Evolutionary conservation across 805 yeast genomes (phyloP).

Genomic region (Wickerhamiella cacticola): DNA sequence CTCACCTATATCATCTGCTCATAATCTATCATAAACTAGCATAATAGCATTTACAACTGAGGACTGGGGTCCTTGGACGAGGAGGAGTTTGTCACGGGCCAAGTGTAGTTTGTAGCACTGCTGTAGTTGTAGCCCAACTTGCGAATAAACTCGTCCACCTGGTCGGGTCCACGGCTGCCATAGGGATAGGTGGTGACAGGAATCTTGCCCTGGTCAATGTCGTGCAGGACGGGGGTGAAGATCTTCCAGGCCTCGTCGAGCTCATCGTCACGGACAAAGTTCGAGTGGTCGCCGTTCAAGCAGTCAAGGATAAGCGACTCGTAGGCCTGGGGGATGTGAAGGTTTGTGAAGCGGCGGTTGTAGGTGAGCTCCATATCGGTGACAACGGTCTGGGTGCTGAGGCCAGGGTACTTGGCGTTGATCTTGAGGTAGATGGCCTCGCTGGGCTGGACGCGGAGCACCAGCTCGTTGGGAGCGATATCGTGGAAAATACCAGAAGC

Average conservation of each 20-base stretch:
- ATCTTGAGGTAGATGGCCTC: constrained; percentile 90
- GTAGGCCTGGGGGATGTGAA: constrained; percentile 96
- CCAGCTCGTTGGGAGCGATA: constrained; percentile 84
- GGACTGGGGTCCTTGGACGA: constrained; percentile 10
- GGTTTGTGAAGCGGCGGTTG: constrained; percentile 63
- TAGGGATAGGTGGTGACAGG: constrained; percentile 63
- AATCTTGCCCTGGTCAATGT: constrained; percentile 53
- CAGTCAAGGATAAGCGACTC: constrained; percentile 91
- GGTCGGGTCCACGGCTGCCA: constrained; percentile 82
- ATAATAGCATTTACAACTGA: background rate
- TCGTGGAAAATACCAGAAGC: constrained; percentile 60
- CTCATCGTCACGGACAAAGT: constrained; percentile 96
- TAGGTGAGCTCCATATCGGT: constrained; percentile 89
- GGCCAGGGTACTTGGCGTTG: constrained; percentile 89
- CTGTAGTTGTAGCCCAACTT: constrained; percentile 64
- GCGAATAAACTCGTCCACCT: constrained; percentile 47
- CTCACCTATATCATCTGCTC: background rate
- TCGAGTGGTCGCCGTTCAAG: constrained; percentile 83
- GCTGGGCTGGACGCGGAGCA: constrained; percentile 85
- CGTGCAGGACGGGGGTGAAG: constrained; percentile 80
- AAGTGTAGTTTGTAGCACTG: constrained; percentile 57
- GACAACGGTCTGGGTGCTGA: constrained; percentile 65
- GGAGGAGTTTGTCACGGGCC: constrained; percentile 47
- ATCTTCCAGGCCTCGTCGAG: constrained; percentile 85
- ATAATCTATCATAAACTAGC: constrained; percentile 4